Conservation (phyloP, 768 basidiomycete genomes). For the Auriculariales sp. region DNA sequence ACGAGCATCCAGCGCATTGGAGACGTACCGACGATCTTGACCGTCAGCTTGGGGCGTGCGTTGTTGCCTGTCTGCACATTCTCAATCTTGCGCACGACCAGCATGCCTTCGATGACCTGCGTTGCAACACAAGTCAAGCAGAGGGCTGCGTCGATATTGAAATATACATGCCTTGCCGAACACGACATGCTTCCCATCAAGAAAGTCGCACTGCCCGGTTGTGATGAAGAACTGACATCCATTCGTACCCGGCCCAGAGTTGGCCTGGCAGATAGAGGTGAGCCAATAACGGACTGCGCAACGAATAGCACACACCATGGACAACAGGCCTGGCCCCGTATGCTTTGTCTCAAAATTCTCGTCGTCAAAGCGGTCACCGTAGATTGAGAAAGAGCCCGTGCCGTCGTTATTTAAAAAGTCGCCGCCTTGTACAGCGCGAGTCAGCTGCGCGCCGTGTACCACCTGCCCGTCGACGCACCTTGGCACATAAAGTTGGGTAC, state of each 20-base stretch:
- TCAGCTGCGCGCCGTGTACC: not conserved
- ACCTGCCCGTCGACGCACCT: conserved; percentile 28
- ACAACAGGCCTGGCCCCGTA: conserved; percentile 68
- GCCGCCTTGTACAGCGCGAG: conserved; percentile 38
- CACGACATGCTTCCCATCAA: conserved; percentile 90
- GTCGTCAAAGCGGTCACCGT: conserved; percentile 66
- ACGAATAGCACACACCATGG: conserved; percentile 50
- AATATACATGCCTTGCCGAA: conserved; percentile 89
- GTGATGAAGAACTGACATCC: conserved; percentile 98
- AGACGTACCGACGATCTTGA: conserved; percentile 65
- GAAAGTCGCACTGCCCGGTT: conserved; percentile 84
- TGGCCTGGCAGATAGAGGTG: conserved; percentile 46
- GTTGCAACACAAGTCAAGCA: conserved; percentile 86
- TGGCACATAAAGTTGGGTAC: conserved; percentile 96
- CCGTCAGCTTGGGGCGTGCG: conserved; percentile 75
- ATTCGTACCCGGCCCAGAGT: conserved; percentile 88
- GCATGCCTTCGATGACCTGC: conserved; percentile 23
- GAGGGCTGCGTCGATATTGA: conserved; percentile 85
- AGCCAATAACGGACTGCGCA: conserved; percentile 1
- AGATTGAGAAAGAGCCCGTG: conserved; percentile 93
- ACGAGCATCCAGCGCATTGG: not conserved
- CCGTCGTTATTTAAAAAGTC: conserved; percentile 93
- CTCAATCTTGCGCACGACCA: conserved; percentile 53
- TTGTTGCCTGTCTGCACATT: conserved; percentile 86
- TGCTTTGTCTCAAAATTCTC: conserved; percentile 94